Conservation (phyloP, 768 basidiomycete species). For the Panus rudis region DNA sequence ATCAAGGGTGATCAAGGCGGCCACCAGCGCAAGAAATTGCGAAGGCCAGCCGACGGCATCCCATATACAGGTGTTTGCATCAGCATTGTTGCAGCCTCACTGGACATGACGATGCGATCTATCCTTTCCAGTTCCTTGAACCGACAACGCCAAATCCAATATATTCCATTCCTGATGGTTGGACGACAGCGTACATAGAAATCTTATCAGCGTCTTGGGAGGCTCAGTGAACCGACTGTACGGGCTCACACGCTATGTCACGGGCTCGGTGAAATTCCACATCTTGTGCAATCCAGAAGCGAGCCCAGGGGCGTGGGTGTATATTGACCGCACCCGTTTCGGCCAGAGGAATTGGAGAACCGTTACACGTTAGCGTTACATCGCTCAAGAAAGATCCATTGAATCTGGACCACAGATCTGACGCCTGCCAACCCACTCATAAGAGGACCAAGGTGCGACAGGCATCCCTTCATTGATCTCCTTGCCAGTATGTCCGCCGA, state of each 20-base stretch:
- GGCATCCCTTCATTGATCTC: neutral
- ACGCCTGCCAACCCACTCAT: neutral
- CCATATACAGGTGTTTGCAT: too few species aligned
- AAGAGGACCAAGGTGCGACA: neutral
- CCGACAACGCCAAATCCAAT: too few species aligned
- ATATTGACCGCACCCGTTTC: neutral
- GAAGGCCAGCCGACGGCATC: neutral
- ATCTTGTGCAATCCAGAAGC: slow-evolving; percentile 4
- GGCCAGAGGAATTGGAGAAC: slow-evolving; percentile 1
- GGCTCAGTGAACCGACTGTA: neutral
- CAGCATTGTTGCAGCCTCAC: slow-evolving; percentile 1
- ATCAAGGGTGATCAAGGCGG: slow-evolving; percentile 1
- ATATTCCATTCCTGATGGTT: too few species aligned
- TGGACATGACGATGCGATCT: neutral
- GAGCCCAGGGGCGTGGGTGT: slow-evolving; percentile 1
- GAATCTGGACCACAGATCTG: slow-evolving; percentile 1
- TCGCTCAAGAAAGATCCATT: neutral
- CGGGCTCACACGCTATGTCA: slow-evolving; percentile 8
- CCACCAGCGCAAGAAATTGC: neutral
- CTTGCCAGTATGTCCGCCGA: neutral
- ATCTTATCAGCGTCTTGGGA: neutral
- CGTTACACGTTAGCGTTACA: neutral
- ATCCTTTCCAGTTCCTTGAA: neutral
- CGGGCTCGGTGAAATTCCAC: slow-evolving; percentile 4
- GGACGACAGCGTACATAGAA: too few species aligned